These are phyloP conservation scores for Xanthoconium separans DNA, from an alignment of 1,284 basidiomycete species.

Conservation along the genomic window DNA sequence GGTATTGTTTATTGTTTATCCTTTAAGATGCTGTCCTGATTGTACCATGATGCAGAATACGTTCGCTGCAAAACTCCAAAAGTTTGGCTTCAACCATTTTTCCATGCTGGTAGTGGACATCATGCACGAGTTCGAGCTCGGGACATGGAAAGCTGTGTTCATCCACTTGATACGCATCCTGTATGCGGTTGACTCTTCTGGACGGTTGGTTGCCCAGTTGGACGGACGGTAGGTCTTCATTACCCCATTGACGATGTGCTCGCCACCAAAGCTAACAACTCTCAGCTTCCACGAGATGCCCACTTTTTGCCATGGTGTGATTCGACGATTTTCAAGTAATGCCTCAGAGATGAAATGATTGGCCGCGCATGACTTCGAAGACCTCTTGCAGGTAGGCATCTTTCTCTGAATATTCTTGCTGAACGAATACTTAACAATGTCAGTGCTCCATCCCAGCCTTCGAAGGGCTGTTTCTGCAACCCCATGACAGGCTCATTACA, in stretches of 20 bases:
- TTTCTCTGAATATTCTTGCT: background rate
- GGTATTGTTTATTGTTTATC: background rate
- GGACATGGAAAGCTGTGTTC: constrained; percentile 10
- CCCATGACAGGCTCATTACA: too few relatives aligned
- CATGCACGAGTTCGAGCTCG: constrained; percentile 28
- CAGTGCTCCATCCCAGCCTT: background rate
- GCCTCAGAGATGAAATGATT: constrained; percentile 5
- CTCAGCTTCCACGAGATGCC: background rate
- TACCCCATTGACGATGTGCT: background rate
- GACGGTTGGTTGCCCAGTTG: background rate
- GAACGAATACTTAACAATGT: background rate
- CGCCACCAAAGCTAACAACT: background rate
- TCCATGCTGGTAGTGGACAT: constrained; percentile 18
- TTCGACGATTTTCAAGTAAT: constrained; percentile 7
- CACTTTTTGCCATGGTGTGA: constrained; percentile 6
- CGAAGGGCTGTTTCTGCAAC: too few relatives aligned
- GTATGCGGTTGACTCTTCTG: constrained; percentile 1
- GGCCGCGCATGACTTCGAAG: constrained; percentile 17
- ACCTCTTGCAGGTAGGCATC: constrained; percentile 18
- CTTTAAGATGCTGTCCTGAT: background rate
- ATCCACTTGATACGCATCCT: constrained; percentile 19
- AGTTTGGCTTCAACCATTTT: constrained; percentile 14
- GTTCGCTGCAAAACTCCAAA: constrained; percentile 6
- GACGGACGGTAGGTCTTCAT: constrained; percentile 10
- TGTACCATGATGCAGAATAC: background rate